Percentiles rank a stretch among this genome's conserved stretches.
phyloP scores from a whole-genome alignment of 1,139 yeast genomes.

The Yamadazyma kanchanaburiensis region DNA sequence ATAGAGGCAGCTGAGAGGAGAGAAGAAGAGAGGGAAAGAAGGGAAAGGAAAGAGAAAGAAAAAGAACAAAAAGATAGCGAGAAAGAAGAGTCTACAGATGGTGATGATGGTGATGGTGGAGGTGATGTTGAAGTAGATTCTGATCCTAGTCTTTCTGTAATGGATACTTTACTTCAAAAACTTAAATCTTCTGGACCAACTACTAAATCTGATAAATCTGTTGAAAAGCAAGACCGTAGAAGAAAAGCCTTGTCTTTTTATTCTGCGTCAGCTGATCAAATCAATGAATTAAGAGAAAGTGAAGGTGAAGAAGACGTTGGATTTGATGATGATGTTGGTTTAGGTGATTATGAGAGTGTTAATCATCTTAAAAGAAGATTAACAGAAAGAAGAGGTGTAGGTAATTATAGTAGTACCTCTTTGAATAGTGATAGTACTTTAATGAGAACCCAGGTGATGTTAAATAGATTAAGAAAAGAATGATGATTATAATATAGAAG shows the following conservation, averaged over 20 bases:
- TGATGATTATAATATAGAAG: constrained; percentile 2
- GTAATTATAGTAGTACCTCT: constrained; percentile 13
- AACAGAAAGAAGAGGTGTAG: constrained; percentile 27
- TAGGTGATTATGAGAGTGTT: constrained; percentile 41
- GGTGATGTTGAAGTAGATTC: constrained; percentile 8
- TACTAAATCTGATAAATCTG: constrained; percentile 7
- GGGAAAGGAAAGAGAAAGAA: constrained; percentile 7
- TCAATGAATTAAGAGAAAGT: not conserved
- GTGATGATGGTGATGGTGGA: constrained; percentile 3
- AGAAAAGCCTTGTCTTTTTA: constrained; percentile 36
- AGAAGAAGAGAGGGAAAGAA: constrained; percentile 31
- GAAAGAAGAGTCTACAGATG: not conserved
- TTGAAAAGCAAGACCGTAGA: constrained; percentile 19
- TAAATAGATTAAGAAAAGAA: constrained; percentile 28
- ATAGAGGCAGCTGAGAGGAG: constrained; percentile 38
- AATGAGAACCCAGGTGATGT: constrained; percentile 43
- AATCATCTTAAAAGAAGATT: constrained; percentile 34
- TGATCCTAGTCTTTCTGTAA: constrained; percentile 21
- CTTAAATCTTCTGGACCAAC: constrained; percentile 30
- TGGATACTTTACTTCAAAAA: constrained; percentile 37
- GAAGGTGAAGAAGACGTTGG: constrained; percentile 1
- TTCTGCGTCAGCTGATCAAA: constrained; percentile 27
- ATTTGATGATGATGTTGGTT: no score
- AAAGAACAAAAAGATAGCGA: constrained; percentile 1
- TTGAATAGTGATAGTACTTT: constrained; percentile 24